A percentile compares a stretch with the other conserved stretches of the same genome.
Conservation (phyloP, 257 asterid species). For the Solanum clarkiae region DNA sequence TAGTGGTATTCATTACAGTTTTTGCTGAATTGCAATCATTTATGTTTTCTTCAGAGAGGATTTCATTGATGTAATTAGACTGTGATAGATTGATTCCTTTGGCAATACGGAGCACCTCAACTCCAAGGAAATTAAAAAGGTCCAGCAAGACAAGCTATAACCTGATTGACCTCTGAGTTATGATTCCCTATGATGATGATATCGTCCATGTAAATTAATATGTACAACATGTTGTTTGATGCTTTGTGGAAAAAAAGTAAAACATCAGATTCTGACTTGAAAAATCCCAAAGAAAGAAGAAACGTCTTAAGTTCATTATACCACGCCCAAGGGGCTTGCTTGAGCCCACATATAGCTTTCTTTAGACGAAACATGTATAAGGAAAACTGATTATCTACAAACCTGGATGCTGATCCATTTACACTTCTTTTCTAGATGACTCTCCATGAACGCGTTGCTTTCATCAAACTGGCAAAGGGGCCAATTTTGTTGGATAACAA, state of each 20-base stretch:
- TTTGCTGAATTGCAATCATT: not conserved
- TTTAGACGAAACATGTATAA: no score
- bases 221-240: not conserved
- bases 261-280: not conserved
- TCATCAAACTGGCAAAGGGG: not conserved
- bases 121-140: not conserved
- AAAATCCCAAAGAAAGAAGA: not conserved
- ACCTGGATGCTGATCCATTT: not conserved
- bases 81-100: not conserved
- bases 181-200: not conserved
- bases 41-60: not conserved
- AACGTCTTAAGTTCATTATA: not conserved
- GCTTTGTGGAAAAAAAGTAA: not conserved
- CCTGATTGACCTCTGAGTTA: not conserved
- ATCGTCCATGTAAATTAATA: not conserved
- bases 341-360: not conserved
- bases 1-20: not conserved
- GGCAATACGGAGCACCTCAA: not conserved
- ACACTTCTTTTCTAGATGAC: not conserved
- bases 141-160: not conserved
- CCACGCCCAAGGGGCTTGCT: not conserved
- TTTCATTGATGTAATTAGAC: not conserved
- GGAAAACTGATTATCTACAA: no score
- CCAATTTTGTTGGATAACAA: not conserved
- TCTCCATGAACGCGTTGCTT: not conserved